phyloP scores from a whole-genome alignment of 2,329 filamentous ascomycete species.

The Colletotrichum cordylinicola region DNA sequence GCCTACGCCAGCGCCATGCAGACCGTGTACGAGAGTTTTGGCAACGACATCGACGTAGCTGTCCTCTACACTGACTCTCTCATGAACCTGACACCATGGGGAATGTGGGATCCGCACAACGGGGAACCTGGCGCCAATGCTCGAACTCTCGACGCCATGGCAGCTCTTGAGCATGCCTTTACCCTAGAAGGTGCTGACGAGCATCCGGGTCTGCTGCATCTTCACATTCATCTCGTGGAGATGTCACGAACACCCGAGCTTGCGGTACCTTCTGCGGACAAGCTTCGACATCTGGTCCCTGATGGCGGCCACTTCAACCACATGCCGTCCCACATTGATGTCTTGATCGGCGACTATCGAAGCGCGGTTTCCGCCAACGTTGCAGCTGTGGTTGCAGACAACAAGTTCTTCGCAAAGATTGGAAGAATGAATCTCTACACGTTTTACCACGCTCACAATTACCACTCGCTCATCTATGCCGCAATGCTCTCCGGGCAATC shows the following conservation, averaged over 20 bases:
- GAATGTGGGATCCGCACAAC: constrained; percentile 17
- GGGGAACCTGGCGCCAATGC: constrained; percentile 11
- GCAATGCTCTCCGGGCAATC: constrained; percentile 79
- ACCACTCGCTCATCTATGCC: constrained; percentile 77
- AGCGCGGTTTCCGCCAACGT: constrained; percentile 70
- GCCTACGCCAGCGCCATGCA: constrained; percentile 27
- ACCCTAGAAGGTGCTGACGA: constrained; percentile 21
- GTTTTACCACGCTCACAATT: constrained; percentile 76
- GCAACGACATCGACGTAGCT: constrained; percentile 13
- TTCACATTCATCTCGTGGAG: constrained; percentile 31
- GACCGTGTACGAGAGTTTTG: constrained; percentile 12
- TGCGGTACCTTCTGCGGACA: constrained; percentile 25
- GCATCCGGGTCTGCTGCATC: constrained; percentile 26
- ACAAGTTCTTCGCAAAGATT: constrained; percentile 68
- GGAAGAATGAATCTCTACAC: constrained; percentile 71
- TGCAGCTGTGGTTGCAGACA: constrained; percentile 70
- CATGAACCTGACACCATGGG: constrained; percentile 25
- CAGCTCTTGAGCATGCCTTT: constrained; percentile 21
- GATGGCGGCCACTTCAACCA: constrained; percentile 27
- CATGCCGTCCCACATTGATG: constrained; percentile 29
- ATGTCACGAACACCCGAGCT: constrained; percentile 28
- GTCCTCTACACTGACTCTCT: constrained; percentile 26
- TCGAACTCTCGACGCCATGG: neutral
- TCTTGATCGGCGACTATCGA: constrained; percentile 59
- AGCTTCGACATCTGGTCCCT: constrained; percentile 24